phyloP scores from a whole-genome alignment of 2,329 filamentous ascomycete genomes.

The Nakataea oryzae region DNA sequence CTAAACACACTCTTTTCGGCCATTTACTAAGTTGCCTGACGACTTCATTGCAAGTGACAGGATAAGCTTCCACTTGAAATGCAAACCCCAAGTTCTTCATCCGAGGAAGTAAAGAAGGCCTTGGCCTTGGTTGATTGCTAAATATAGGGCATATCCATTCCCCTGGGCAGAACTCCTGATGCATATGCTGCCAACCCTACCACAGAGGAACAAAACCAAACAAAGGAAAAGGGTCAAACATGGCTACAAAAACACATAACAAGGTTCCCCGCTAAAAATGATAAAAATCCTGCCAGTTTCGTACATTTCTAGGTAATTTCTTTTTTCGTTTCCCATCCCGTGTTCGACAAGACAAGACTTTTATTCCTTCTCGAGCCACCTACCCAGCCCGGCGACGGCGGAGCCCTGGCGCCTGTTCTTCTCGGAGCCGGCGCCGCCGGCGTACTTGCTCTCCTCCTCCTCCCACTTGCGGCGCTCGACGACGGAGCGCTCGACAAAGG shows the following conservation, averaged over 20 bases:
- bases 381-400: constrained; percentile 11
- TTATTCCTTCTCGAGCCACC: background rate
- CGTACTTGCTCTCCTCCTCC: constrained; percentile 55
- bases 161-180: background rate
- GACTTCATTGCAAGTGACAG: no score
- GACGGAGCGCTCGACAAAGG: constrained; percentile 51
- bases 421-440: constrained; percentile 47
- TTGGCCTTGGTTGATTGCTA: no score
- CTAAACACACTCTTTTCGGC: background rate
- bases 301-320: background rate
- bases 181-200: background rate
- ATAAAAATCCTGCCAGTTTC: background rate
- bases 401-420: constrained; percentile 26
- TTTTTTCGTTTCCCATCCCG: background rate
- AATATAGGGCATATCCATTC: background rate
- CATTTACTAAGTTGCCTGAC: background rate
- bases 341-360: background rate
- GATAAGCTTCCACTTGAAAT: no score
- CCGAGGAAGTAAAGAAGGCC: no score
- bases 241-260: background rate
- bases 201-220: background rate
- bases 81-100: background rate
- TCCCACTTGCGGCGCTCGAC: constrained; percentile 61
- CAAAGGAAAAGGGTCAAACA: no score
- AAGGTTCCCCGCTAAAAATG: background rate